A percentile compares a stretch with the other conserved stretches of the same genome.
Conservation (phyloP, 2,329 filamentous ascomycete genomes). For the Ploettnerulaceae sp. region DNA sequence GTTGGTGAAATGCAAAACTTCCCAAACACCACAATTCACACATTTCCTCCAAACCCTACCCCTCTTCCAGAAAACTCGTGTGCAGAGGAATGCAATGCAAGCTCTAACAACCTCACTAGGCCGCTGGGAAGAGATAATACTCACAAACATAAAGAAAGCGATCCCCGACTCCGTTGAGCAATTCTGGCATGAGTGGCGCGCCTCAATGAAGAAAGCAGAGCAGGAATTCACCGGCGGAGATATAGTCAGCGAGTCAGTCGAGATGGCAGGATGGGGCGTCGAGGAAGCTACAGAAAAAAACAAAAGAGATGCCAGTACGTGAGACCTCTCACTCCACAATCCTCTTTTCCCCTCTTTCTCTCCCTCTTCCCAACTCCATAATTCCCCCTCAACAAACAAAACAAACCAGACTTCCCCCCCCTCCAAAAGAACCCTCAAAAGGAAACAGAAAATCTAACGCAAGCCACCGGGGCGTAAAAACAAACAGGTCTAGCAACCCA, state of each 20-base stretch:
- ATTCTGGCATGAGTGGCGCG: constrained; percentile 46
- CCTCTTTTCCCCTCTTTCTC: background rate
- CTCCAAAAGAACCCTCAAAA: no score
- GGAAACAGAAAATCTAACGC: no score
- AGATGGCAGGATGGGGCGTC: constrained; percentile 55
- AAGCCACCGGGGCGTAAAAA: no score
- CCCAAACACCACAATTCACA: no score
- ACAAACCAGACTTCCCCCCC: no score
- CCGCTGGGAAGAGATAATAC: constrained; percentile 60
- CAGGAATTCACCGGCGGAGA: constrained; percentile 41
- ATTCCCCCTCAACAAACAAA: background rate
- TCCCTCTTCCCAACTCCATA: background rate
- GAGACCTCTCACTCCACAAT: constrained; percentile 11
- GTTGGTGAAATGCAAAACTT: no score
- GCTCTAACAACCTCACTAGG: no score
- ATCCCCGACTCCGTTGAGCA: constrained; percentile 57
- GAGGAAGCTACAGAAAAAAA: constrained; percentile 58
- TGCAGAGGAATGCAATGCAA: no score
- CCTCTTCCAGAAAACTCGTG: no score
- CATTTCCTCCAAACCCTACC: no score
- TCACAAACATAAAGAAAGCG: constrained; percentile 52
- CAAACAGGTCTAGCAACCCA: constrained; percentile 72
- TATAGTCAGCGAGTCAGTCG: constrained; percentile 42
- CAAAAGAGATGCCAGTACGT: constrained; percentile 70
- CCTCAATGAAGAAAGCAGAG: constrained; percentile 44